Base-by-base conservation (phyloP, 257 asterid genomes). In the Ilex aquifolium region DNA sequence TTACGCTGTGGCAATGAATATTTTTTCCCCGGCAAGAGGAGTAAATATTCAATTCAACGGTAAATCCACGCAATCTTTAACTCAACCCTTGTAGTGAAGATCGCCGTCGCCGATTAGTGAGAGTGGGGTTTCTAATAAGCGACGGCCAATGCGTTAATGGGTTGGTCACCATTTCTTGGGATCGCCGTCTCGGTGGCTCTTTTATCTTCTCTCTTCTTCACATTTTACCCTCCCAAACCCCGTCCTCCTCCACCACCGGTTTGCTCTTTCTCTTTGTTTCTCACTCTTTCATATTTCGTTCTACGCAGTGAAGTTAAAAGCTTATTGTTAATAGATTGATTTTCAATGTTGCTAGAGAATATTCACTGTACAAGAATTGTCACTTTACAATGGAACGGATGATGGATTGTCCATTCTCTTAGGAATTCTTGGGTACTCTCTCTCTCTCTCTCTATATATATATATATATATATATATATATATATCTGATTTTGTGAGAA, bases 391-490 rank as follows among this genome's bases (percentile, higher is more conserved):
- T 80, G 98, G 96, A 55, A 69, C 90, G 49, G 82, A 82, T 71
- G 80, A 85, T 42, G 76, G 65, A 27, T 73, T 81, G 80, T 95
- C 98, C 60, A 85, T 88, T 64, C 81, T 83, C 69, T 92, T 88
- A 40, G 90, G 83, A 44, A 82, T 91, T 65, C 77, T 91, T 55
- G 96, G 98, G 96, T 90, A 79, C 36, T 29, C 55, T 31, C 31
- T 15, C 17, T 44, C 62, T 63, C 53, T 30, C 44, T 2, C 54
- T 5, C 44, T 61, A n/a, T n/a, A 21, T 21, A 21, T 21, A 21
- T 21, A 21, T 21, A 21, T 21, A 21, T 21, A 1, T 21, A 1
- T 21, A 21, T 21, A 1, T 21, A 21, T 21, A 21, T 21, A 21
- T 21, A 21, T 21, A 21, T 21, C 27, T 21, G 27, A 21, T 21